Evolutionary conservation across 495 filamentous ascomycete species (phyloP), one percentile per base, ranked within the genome.

Genomic region (Tuber brumale): DNA sequence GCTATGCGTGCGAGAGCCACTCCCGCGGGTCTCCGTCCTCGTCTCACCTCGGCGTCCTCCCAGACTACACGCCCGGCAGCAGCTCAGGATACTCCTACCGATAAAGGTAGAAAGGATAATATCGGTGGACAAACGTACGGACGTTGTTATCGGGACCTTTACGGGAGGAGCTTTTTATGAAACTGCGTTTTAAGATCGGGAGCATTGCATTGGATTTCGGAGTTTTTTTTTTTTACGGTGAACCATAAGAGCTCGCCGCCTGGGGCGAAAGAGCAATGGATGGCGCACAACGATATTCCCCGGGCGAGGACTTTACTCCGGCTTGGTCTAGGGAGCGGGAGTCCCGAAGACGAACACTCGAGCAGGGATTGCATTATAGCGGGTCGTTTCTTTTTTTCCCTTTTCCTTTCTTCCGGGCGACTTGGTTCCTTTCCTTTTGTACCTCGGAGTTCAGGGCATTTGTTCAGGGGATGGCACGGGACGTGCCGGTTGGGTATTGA

Each of bases 1-100:
- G 93, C 23, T 94, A 94, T 79, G 87, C 89, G 41, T 96, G 93
- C 85, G 81, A 78, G 48, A 79, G 84, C n/a, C 86, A 87, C 81
- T 82, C 80, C 14, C 31, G 45, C 2, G 21, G 39, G 27, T 19
- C n/a, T 27, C 39, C 19, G 39, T 72, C 74, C 2, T 70, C 41
- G 31, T 69, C 73, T 10, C 79, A 76, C 21, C 81, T 82, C 41
- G 80, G 80, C 3, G 78, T 82, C 37, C 76, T 82, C 21, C 80
- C 80, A 27, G 80, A 82, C 43, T n/a, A 70, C 27, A 51, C 73
- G 8, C 75, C 78, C 41, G 70, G 76, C 14, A 51, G 77, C 23
- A 80, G 78, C 73, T 80, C 78, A 3, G 77, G 78, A 10, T 80
- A 76, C 35, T 80, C 78, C 18, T 80, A 76, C 70, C 72, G 71